Conservation (phyloP, 805 yeast genomes). For the Yamadazyma takamatsuzukensis region DNA sequence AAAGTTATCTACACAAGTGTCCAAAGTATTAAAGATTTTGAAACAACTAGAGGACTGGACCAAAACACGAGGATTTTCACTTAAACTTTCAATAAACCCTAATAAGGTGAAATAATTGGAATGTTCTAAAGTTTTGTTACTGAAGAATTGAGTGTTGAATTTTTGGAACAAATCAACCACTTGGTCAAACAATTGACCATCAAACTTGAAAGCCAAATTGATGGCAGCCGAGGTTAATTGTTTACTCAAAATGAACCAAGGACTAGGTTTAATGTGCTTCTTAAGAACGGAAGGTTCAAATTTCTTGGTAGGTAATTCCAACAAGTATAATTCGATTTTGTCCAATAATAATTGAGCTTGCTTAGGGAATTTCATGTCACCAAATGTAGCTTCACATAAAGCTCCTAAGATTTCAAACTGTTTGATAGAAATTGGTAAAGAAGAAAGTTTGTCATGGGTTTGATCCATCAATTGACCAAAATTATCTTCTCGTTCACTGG, state of each 20-base stretch:
- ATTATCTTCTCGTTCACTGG: constrained; percentile 14
- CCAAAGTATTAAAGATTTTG: constrained; percentile 29
- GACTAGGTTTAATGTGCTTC: constrained; percentile 22
- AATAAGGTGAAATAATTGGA: constrained; percentile 32
- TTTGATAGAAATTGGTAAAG: constrained; percentile 44
- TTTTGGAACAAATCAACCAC: constrained; percentile 24
- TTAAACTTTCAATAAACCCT: constrained; percentile 33
- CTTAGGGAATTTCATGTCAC: constrained; percentile 22
- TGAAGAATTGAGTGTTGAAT: constrained; percentile 26
- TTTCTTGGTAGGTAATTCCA: constrained; percentile 41
- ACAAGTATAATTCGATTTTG: constrained; percentile 44
- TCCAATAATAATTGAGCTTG: constrained; percentile 43
- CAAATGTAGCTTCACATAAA: constrained; percentile 41
- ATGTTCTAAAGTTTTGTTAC: constrained; percentile 17
- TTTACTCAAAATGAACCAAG: constrained; percentile 34
- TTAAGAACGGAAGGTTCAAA: constrained; percentile 37
- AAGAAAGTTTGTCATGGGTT: constrained; percentile 10
- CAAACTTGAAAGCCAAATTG: constrained; percentile 25
- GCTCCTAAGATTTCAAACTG: constrained; percentile 59
- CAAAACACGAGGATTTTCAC: constrained; percentile 24
- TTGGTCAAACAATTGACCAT: constrained; percentile 16
- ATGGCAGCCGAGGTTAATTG: constrained; percentile 31
- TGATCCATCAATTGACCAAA: constrained; percentile 17
- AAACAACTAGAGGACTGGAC: constrained; percentile 19
- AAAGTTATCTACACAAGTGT: constrained; percentile 33